Conservation (phyloP, 140 eudicot species). For the Senecio squalidus region DNA sequence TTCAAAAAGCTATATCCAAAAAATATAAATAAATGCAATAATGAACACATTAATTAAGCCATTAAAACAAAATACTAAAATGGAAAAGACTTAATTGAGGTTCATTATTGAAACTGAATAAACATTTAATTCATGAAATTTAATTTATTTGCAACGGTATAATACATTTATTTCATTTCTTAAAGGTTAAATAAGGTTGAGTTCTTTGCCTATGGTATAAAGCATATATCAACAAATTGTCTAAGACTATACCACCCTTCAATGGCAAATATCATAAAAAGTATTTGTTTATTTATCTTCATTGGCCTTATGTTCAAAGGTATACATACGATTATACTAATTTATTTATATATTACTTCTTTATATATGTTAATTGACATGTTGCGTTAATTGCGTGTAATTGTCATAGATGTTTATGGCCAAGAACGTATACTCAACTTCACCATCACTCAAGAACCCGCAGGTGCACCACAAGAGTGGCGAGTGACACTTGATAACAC, state of each 20-base stretch:
- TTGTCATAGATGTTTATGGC: background rate
- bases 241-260: background rate
- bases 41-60: no score
- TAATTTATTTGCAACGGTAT: no score
- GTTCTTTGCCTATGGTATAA: no score
- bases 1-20: no score
- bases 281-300: background rate
- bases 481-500: slow-evolving; percentile 12
- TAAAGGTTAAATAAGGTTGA: no score
- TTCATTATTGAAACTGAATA: no score
- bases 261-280: background rate
- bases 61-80: no score
- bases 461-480: slow-evolving; percentile 4
- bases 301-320: background rate
- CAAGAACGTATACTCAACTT: background rate
- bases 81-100: no score
- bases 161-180: no score
- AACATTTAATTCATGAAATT: no score
- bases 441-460: background rate
- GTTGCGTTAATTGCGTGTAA: background rate
- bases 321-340: background rate
- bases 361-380: no score
- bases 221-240: background rate
- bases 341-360: background rate
- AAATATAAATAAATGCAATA: no score